Conservation (phyloP, 805 yeast species). For the Pichia californica region DNA sequence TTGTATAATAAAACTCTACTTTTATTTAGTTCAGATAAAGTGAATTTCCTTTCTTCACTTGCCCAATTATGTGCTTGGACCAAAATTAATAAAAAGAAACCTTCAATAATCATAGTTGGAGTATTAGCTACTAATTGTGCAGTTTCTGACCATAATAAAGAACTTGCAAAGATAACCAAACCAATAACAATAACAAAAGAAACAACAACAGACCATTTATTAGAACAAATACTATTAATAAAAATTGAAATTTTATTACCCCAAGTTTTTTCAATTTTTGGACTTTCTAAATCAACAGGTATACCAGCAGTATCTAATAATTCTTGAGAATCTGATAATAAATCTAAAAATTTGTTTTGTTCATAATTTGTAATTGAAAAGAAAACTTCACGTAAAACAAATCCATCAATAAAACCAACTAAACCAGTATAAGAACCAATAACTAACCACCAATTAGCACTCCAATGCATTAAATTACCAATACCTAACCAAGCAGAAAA, state of each 20-base stretch:
- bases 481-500: slow-evolving; percentile 33
- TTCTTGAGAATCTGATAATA: slow-evolving; percentile 29
- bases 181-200: slow-evolving; percentile 26
- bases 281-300: slow-evolving; percentile 12
- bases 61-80: slow-evolving; percentile 34
- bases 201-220: slow-evolving; percentile 27
- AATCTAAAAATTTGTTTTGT: slow-evolving; percentile 19
- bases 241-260: slow-evolving; percentile 13
- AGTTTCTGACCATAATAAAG: slow-evolving; percentile 32
- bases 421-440: slow-evolving; percentile 42
- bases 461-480: slow-evolving; percentile 33
- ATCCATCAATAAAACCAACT: slow-evolving; percentile 38
- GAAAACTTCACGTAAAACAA: slow-evolving; percentile 34
- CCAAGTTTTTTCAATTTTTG: slow-evolving; percentile 1
- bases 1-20: slow-evolving; percentile 12
- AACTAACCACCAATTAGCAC: slow-evolving; percentile 39
- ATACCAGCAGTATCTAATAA: slow-evolving; percentile 26
- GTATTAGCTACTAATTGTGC: slow-evolving; percentile 37
- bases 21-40: slow-evolving; percentile 11
- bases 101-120: slow-evolving; percentile 40
- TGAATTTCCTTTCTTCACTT: slow-evolving; percentile 11
- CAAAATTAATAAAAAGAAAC: slow-evolving; percentile 33
- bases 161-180: slow-evolving; percentile 29
- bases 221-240: slow-evolving; percentile 29
- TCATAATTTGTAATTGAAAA: slow-evolving; percentile 22